Conservation (phyloP, 108 stramenopile genomes). For the Stephanodiscus triporus region DNA sequence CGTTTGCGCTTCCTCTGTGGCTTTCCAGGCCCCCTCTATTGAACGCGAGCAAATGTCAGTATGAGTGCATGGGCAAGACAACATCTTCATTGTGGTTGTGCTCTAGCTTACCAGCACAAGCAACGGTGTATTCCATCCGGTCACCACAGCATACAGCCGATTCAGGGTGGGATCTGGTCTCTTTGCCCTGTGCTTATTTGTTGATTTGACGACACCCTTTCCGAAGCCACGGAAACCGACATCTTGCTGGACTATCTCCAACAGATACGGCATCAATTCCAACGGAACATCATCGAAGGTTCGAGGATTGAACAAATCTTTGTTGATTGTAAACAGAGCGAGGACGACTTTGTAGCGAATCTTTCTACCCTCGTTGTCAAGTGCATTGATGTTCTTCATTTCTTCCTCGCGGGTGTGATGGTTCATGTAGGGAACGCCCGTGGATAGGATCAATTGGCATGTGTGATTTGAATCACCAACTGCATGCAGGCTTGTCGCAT, state of each 20-base stretch:
- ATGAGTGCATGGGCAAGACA: neutral
- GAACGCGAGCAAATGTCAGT: neutral
- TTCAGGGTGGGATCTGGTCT: neutral
- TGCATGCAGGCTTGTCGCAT: slow-evolving; percentile 19
- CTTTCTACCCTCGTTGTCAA: slow-evolving; percentile 18
- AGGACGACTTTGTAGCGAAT: slow-evolving; percentile 16
- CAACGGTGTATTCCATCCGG: neutral
- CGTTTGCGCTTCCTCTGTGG: slow-evolving; percentile 2
- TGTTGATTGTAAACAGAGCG: neutral
- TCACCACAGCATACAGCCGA: neutral
- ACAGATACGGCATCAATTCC: slow-evolving; percentile 16
- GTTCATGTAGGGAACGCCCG: neutral
- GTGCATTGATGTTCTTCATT: slow-evolving; percentile 9
- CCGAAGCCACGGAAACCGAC: slow-evolving; percentile 7
- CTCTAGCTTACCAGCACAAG: neutral
- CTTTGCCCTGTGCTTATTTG: neutral
- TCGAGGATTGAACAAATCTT: slow-evolving; percentile 4
- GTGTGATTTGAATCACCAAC: slow-evolving; percentile 29
- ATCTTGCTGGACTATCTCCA: slow-evolving; percentile 19
- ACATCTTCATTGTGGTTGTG: neutral
- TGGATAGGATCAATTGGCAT: slow-evolving; percentile 7
- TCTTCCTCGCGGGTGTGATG: neutral
- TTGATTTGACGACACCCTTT: neutral
- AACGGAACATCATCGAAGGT: slow-evolving; percentile 11
- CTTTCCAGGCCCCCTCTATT: neutral